phyloP scores from a whole-genome alignment of 768 basidiomycete genomes.

The Pisolithus tinctorius region DNA sequence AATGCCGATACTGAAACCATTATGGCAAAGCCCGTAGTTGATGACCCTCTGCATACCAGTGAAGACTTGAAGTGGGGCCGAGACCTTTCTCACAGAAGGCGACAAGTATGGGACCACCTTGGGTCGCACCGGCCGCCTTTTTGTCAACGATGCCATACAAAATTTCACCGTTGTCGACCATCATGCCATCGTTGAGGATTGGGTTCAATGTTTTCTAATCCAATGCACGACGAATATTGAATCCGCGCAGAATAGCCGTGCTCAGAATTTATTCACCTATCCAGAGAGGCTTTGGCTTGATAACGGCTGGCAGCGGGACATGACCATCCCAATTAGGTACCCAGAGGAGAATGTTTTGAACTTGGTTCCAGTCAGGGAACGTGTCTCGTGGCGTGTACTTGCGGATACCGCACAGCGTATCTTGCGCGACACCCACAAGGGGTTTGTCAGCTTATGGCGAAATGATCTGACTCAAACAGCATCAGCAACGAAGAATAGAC shows the following conservation, averaged over 20 bases:
- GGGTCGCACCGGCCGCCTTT: constrained; percentile 95
- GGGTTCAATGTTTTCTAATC: constrained; percentile 77
- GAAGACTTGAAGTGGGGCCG: too few species aligned
- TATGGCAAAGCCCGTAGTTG: constrained; percentile 98
- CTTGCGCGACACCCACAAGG: constrained; percentile 99
- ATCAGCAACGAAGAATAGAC: not conserved
- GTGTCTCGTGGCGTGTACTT: constrained; percentile 95
- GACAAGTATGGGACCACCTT: constrained; percentile 92
- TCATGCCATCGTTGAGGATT: constrained; percentile 87
- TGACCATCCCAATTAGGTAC: constrained; percentile 95
- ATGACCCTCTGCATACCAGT: constrained; percentile 93
- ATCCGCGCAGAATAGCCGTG: constrained; percentile 88
- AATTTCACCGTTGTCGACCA: constrained; percentile 95
- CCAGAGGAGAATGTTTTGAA: constrained; percentile 98
- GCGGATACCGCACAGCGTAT: constrained; percentile 94
- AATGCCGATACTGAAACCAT: constrained; percentile 98
- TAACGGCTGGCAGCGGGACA: constrained; percentile 86
- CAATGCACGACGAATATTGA: constrained; percentile 82
- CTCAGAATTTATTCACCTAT: constrained; percentile 95
- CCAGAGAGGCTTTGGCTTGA: constrained; percentile 97
- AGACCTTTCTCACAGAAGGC: constrained; percentile 98
- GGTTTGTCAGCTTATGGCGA: constrained; percentile 99
- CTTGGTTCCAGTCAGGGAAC: constrained; percentile 92
- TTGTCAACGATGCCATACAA: constrained; percentile 95
- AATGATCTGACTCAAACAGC: constrained; percentile 62